Evolutionary conservation across 139 green algal species (phyloP), one percentile per base, ranked within the genome.

Genomic region (Chlamydomonas sp.): DNA sequence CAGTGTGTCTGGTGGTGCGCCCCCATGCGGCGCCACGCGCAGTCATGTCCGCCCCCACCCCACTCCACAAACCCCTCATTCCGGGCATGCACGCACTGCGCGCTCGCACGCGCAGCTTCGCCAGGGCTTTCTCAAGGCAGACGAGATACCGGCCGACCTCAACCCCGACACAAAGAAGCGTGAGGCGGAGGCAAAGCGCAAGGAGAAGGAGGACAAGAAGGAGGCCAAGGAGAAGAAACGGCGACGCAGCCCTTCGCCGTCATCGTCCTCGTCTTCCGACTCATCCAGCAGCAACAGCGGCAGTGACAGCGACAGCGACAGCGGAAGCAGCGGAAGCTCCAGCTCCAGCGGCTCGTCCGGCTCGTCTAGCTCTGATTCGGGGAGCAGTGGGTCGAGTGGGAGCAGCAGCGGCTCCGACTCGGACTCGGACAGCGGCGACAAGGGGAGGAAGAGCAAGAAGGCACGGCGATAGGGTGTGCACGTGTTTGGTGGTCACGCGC

Each of bases 121-220:
- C 6, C 74, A 78, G 24, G 64, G 67, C 8, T 90, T 85, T 63
- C 34, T 88, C 35, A 71, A 81, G 2, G 64, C 83, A 0, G 79
- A 72, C 1, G 83, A 90, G 47, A 5, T 86, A 13, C 77, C 82
- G 2, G 37, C 29, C 3, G 84, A 90, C 61, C 59, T 86, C 39
- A 54, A 75, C 0, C 34, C 63, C 28, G 29, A 43, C 31, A 35
- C 48, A 29, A 72, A 72, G 48, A 62, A 66, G 67, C 28, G 30
- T 13, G 31, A 65, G 69, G 22, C 28, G 30, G 43, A 76, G 38
- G 59, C 70, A 28, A 30, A 65, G 47, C 34, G 58, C 16, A 30
- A 80, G 3, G 67, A 63, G 10, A 69, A 78, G 48, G 59, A 60
- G n/a, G 63, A 74, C 13, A 29, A 68, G 34, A 69, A 77, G 33